Base-by-base conservation (phyloP, 768 basidiomycete species). In the Phallus indusiatus region DNA sequence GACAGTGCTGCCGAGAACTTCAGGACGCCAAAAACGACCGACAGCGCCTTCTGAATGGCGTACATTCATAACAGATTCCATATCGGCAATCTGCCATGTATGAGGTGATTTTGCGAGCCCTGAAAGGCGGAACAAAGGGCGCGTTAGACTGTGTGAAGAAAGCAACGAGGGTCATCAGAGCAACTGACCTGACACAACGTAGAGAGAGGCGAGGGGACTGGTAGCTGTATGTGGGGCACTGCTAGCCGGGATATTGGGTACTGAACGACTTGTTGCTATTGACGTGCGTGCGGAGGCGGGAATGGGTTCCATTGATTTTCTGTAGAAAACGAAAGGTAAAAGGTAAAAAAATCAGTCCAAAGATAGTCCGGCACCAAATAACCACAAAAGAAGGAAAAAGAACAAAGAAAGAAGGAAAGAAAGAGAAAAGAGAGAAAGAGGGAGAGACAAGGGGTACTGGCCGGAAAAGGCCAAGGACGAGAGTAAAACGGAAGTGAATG, bases 21-120 rank as follows among this genome's bases (percentile, higher is more conserved):
- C 92, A 49, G 93, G 87, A 50, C 90, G 75, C 90, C 90, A 94
- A 85, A 88, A 94, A 51, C 90, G 81, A 63, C 80, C 84, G 58
- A 94, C 91, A 54, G 90, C 92, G 59, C 88, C 86, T 49, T 91
- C 89, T 47, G 80, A 78, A 67, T 94, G 92, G 65, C 88, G 83
- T 54, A 93, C 78, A 52, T 88, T 90, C 53, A 86, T 72, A 55
- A 90, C 85, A 1, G 89, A 81, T 69, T 91, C 89, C 0, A 85
- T 84, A 69, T 94, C 92, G 0, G 89, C 85, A 48, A 92, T 81
- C 17, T 89, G 88, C 91, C 93, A 94, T 11, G 88, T 91, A 69
- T 90, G 83, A 0, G 91, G 90, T 33, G 86, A 86, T 71, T 94
- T 94, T 17, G 90, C 88, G 33, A 95, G 80, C 11, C 93, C 92